Base-by-base conservation (phyloP, 345 rosid species). In the Barbarea vulgaris region DNA sequence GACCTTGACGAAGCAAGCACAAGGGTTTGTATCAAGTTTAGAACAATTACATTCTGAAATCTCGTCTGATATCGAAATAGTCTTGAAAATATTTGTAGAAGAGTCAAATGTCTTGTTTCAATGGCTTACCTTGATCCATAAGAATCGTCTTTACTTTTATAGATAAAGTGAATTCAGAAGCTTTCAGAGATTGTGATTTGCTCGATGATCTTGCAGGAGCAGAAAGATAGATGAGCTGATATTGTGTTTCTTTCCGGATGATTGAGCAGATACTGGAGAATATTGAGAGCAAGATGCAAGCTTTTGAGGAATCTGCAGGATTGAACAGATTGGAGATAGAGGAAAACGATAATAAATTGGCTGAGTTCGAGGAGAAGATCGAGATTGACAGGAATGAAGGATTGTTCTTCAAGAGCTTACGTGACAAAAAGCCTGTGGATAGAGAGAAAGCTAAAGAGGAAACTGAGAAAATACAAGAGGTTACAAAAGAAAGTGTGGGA, bases 1-100 rank as follows among this genome's bases (percentile, higher is more conserved):
- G 96, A 76, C 62, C 92, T 95, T 41, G 92, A 91, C n/a, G 90
- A 88, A 80, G 95, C 96, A n/a, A 72, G 92, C 77, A 69, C 84
- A 74, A 85, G 91, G 96, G 99, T 95, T 64, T 36, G 91, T 74
- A 69, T 64, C 58, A 64, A 3, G 4, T 62, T 62, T 1, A n/a
- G n/a, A 63, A 15, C 53, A 4, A 63, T 63, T 2, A 63, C 36
- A 41, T 41, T 63, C 24, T 41, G 30, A 36, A 36, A 19, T 21
- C 31, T 61, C 12, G 33, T 12, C 0, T 19, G n/a, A 18, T 34
- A 18, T 5, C n/a, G n/a, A 11, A 22, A 0, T 53, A 53, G 19
- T 52, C 5, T 56, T 2, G 19, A 17, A 76, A 59, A 69, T 6
- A 62, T 62, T 63, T 52, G 5, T 73, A 52, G 28, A 53, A 63